phyloP scores from a whole-genome alignment of 768 basidiomycete genomes.

The Tulasnella sp. region DNA sequence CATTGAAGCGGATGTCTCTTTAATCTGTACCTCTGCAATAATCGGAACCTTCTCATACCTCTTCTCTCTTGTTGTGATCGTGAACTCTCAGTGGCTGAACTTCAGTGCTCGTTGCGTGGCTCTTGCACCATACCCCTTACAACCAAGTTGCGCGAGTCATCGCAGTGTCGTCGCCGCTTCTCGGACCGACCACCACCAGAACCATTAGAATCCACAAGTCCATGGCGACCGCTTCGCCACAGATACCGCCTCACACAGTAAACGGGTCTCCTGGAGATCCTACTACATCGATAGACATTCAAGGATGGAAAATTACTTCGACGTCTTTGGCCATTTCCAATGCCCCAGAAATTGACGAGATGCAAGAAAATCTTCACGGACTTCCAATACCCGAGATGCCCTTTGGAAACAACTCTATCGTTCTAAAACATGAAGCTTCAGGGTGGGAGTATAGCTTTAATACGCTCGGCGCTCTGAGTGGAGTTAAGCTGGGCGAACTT shows the following conservation, averaged over 20 bases:
- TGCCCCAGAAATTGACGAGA: slow-evolving; percentile 64
- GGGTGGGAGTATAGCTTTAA: slow-evolving; percentile 66
- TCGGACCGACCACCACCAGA: background rate
- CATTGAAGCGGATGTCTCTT: background rate
- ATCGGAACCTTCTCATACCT: background rate
- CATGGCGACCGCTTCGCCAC: background rate
- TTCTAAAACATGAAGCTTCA: slow-evolving; percentile 58
- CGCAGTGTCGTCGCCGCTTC: background rate
- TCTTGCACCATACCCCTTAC: background rate
- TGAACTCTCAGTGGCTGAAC: background rate
- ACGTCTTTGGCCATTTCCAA: slow-evolving; percentile 76
- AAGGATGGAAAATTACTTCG: slow-evolving; percentile 65
- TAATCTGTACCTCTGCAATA: slow-evolving; percentile 6
- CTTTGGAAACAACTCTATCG: slow-evolving; percentile 78
- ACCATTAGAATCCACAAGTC: background rate
- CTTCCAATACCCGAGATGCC: slow-evolving; percentile 96
- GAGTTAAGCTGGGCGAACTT: slow-evolving; percentile 72
- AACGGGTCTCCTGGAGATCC: slow-evolving; percentile 2
- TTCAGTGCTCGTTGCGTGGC: background rate
- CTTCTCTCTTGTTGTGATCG: background rate
- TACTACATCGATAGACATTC: slow-evolving; percentile 56
- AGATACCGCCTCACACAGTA: slow-evolving; percentile 15
- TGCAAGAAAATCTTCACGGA: slow-evolving; percentile 55
- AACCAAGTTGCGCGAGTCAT: background rate
- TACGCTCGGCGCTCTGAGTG: slow-evolving; percentile 59